Conservation (phyloP, 352 stramenopile species). For the Pythium dissimile region DNA sequence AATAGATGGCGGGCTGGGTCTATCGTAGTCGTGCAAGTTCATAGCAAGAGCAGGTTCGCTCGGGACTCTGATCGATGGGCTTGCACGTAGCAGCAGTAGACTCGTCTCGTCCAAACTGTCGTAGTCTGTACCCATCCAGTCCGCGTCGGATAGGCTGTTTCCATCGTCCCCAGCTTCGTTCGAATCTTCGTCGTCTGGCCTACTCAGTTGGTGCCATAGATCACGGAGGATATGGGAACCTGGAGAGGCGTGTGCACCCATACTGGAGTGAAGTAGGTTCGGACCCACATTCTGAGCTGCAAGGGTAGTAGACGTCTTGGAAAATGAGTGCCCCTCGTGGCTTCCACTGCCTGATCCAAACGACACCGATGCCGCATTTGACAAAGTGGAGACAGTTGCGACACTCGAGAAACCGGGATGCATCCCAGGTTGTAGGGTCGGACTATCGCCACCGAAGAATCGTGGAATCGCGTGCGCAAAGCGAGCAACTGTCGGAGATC, state of each 20-base stretch:
- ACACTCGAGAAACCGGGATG: not conserved
- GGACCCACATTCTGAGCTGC: not conserved
- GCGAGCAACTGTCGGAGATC: conserved; percentile 21
- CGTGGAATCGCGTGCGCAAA: conserved; percentile 28
- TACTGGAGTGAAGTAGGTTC: not conserved
- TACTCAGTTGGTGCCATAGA: conserved; percentile 75
- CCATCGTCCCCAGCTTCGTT: conserved; percentile 18
- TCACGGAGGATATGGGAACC: conserved; percentile 62
- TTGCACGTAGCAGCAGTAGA: conserved; percentile 49
- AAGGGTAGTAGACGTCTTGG: not conserved
- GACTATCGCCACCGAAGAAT: conserved; percentile 25
- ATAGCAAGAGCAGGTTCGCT: not conserved
- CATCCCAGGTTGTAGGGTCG: not conserved
- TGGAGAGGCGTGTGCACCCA: conserved; percentile 3
- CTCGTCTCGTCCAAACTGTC: conserved; percentile 58
- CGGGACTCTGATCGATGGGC: conserved; percentile 42
- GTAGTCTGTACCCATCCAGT: conserved; percentile 34
- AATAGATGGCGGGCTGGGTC: no score
- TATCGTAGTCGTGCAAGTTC: no score
- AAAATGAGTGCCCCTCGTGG: not conserved
- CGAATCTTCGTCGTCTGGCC: conserved; percentile 48
- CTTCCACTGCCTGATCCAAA: not conserved
- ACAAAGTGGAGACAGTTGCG: not conserved
- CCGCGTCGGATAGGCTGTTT: conserved; percentile 37
- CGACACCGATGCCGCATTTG: not conserved